These are phyloP conservation scores for Rosa rugosa DNA, from an alignment of 306 rosid genomes.

Conservation along the genomic window DNA sequence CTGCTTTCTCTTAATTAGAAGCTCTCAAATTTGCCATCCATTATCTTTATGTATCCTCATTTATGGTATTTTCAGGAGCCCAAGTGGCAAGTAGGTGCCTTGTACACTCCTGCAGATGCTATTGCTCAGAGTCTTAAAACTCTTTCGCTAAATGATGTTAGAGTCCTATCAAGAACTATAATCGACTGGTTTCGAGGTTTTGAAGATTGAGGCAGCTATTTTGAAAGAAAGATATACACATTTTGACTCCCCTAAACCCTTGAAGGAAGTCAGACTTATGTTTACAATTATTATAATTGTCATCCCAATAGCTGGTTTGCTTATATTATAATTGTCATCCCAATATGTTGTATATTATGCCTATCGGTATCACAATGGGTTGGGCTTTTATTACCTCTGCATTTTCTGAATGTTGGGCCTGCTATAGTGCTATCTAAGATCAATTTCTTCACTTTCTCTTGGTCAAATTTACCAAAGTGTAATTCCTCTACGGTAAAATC, in stretches of 20 bases:
- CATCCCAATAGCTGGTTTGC: neutral
- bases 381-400: neutral
- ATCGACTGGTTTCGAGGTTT: constrained; percentile 69
- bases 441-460: too few relatives aligned
- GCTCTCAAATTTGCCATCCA: neutral
- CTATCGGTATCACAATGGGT: neutral
- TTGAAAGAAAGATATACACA: neutral
- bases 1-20: neutral
- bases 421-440: neutral
- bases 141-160: constrained; percentile 63
- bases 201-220: constrained; percentile 42
- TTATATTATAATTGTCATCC: neutral
- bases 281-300: neutral
- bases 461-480: too few relatives aligned
- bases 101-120: constrained; percentile 94
- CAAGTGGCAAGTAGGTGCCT: constrained; percentile 80
- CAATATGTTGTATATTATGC: neutral
- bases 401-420: neutral
- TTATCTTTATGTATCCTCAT: neutral
- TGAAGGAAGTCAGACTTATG: too few relatives aligned
- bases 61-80: constrained; percentile 55
- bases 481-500: too few relatives aligned
- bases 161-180: constrained; percentile 58
- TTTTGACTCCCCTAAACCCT: neutral
- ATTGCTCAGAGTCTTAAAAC: constrained; percentile 75